Evolutionary conservation across 306 rosid species (phyloP).

Genomic region (Senna tora): DNA sequence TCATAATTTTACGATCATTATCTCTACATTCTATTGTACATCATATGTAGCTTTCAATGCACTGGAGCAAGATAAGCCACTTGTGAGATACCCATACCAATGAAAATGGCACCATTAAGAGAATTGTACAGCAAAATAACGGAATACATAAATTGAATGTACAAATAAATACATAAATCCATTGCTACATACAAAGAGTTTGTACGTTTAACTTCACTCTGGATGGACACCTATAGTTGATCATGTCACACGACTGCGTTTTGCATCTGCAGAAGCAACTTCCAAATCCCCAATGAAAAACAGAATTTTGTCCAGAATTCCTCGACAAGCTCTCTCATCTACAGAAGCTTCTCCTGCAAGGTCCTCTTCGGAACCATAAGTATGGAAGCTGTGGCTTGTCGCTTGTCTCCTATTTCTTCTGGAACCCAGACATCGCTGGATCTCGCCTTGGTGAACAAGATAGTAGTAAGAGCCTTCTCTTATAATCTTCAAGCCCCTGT

Average conservation of each 20-base stretch:
- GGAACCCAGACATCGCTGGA: constrained; percentile 66
- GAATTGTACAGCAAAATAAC: constrained; percentile 13
- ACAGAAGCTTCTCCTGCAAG: constrained; percentile 38
- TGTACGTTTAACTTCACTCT: constrained; percentile 27
- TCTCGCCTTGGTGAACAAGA: constrained; percentile 80
- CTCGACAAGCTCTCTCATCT: constrained; percentile 52
- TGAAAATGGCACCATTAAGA: neutral
- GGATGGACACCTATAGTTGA: neutral
- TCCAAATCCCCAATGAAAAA: constrained; percentile 84
- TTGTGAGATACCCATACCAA: neutral
- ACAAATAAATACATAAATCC: constrained; percentile 35
- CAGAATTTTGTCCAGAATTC: constrained; percentile 74
- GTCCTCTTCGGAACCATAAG: constrained; percentile 40
- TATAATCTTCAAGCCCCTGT: constrained; percentile 72
- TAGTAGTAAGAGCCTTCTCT: constrained; percentile 74
- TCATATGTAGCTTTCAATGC: neutral
- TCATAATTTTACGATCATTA: neutral
- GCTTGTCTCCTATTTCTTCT: constrained; percentile 45
- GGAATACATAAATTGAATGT: constrained; percentile 1
- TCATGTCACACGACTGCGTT: constrained; percentile 57
- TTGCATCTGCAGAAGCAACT: constrained; percentile 70
- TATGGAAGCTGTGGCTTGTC: constrained; percentile 22
- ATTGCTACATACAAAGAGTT: constrained; percentile 34
- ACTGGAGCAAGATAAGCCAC: neutral
- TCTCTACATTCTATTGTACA: neutral